phyloP scores from a whole-genome alignment of 441 rosid genomes.

The Pelargonium fulgidum region DNA sequence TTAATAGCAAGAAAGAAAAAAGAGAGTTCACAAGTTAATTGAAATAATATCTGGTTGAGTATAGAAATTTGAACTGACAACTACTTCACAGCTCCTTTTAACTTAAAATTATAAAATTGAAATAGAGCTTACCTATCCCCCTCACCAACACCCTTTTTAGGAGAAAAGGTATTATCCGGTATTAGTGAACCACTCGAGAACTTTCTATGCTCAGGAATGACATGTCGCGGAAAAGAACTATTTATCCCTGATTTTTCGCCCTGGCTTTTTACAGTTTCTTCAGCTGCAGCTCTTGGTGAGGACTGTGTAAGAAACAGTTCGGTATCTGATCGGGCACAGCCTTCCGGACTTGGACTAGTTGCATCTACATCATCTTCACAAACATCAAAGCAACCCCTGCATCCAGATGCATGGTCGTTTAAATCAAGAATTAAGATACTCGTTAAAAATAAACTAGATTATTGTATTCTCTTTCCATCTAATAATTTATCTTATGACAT shows the following conservation, averaged over 20 bases:
- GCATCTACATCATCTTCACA: slow-evolving; percentile 59
- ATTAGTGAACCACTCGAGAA: slow-evolving; percentile 60
- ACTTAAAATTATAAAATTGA: neutral
- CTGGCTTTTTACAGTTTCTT: slow-evolving; percentile 38
- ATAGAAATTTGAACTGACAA: neutral
- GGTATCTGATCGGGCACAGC: slow-evolving; percentile 30
- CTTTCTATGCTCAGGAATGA: slow-evolving; percentile 41
- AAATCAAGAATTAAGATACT: slow-evolving; percentile 13
- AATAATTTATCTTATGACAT: neutral
- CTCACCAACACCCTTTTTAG: slow-evolving; percentile 46
- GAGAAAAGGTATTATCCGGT: slow-evolving; percentile 49
- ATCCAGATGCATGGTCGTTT: slow-evolving; percentile 19
- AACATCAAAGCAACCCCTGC: slow-evolving; percentile 88
- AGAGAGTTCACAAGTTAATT: neutral
- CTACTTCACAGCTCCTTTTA: neutral
- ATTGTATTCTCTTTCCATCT: neutral
- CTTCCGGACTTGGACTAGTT: slow-evolving; percentile 53
- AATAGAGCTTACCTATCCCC: slow-evolving; percentile 55
- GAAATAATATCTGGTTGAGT: neutral
- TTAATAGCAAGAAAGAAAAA: neutral
- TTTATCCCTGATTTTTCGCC: slow-evolving; percentile 38
- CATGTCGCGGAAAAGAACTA: slow-evolving; percentile 39
- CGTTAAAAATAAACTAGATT: neutral
- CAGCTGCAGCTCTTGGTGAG: slow-evolving; percentile 33
- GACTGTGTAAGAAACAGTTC: slow-evolving; percentile 38